Evolutionary conservation across 371 early-diverging fungal species (phyloP).

Genomic region (Enterospora canceri): DNA sequence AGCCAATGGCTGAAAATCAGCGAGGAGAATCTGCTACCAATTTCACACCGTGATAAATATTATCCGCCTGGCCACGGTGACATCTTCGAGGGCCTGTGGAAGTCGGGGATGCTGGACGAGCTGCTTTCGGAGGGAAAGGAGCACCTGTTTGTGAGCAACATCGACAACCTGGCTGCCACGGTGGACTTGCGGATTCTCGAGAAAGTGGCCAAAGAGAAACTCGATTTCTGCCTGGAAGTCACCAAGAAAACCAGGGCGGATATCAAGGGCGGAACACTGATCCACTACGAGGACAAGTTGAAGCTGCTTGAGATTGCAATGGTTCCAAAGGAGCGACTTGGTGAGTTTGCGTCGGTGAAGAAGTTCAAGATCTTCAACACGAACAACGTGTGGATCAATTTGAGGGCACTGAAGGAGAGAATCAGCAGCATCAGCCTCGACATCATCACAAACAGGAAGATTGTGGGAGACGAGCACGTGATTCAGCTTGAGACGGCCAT

Average conservation of each 20-base stretch:
- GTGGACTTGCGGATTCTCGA: constrained; percentile 80
- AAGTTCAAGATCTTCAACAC: constrained; percentile 99
- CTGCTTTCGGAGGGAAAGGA: constrained; percentile 87
- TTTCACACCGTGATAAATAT: constrained; percentile 60
- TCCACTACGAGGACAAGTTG: constrained; percentile 82
- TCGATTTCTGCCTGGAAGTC: constrained; percentile 96
- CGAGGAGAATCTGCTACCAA: constrained; percentile 75
- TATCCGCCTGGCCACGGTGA: constrained; percentile 99
- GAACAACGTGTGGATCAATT: constrained; percentile 90
- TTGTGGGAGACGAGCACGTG: constrained; percentile 69
- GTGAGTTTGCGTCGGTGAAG: constrained; percentile 91
- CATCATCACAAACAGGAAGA: constrained; percentile 86
- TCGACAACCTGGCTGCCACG: constrained; percentile 96
- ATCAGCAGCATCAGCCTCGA: constrained; percentile 73
- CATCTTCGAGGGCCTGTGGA: constrained; percentile 77
- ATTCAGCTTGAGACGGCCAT: constrained; percentile 97
- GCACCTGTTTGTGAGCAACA: constrained; percentile 91
- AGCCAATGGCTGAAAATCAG: constrained; percentile 81
- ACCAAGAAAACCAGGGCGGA: constrained; percentile 98
- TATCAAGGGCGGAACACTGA: constrained; percentile 96
- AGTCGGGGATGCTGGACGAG: constrained; percentile 82
- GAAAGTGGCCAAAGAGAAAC: constrained; percentile 70
- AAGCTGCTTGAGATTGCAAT: constrained; percentile 94
- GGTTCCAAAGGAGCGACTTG: constrained; percentile 80
- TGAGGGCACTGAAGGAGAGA: constrained; percentile 81